Base-by-base conservation (phyloP, 2,329 filamentous ascomycete genomes). In the Byssothecium circinans region DNA sequence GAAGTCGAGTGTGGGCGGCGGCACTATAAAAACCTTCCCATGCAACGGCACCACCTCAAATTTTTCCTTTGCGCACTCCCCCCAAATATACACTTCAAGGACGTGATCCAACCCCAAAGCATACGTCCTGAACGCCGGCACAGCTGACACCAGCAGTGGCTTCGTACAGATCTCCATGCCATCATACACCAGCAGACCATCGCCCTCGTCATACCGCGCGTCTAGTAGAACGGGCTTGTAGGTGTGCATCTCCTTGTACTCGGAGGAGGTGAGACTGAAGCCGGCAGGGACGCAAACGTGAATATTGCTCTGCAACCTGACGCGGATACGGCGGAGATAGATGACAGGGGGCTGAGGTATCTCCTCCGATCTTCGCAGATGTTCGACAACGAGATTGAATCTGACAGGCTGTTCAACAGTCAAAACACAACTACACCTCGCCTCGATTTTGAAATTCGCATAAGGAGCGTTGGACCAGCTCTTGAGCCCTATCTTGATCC, bases 71-170 rank as follows among this genome's bases (percentile, higher is more conserved):
- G 53, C 64, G 29, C 64, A 67, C 43, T 59, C 58, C 11, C 60
- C 58, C 52, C 61, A 60, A 2, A 66, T 42, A 8, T 60, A 50
- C 3, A 67, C 58, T 37, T 60, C 53, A 3, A 66, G 6, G 18
- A 55, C 52, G 25, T 66, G 57, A 27, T 60, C 53, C 40, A 66
- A 18, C 2, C 50, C 41, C 1, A 64, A n/a, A 3, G 58, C 63
- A 38, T 64, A 67, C 29, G 53, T 62, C 4, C 58, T 59, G 42
- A 67, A 67, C 19, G 59, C 57, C 1, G 64, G 62, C 0, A 51
- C 37, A 5, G 54, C 42, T 10, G 22, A 34, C 19, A 19, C 19
- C 5, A 41, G 37, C 6, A 61, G 19, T 4, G 36, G 51, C 1
- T 58, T 22, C 2, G 57, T 43, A 23, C 46, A 17, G 2, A 62